Evolutionary conservation across 371 early-diverging fungal genomes (phyloP).

Genomic region (Circinella umbellata): DNA sequence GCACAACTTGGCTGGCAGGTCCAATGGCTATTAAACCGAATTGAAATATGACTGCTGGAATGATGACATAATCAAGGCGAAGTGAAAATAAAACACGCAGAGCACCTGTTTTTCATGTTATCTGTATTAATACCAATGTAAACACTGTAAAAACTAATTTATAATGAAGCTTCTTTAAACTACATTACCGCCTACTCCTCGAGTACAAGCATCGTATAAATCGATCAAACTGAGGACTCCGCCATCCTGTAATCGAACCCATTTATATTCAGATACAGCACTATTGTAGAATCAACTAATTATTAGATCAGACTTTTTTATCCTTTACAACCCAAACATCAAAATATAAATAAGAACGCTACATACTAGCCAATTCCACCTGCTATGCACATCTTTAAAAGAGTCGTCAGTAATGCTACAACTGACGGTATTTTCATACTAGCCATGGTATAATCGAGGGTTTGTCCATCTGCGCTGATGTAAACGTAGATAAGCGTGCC

Average conservation of each 20-base stretch:
- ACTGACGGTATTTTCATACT: slow-evolving; percentile 26
- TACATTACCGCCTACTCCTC: slow-evolving; percentile 30
- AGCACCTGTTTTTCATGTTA: slow-evolving; percentile 14
- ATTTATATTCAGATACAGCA: slow-evolving; percentile 37
- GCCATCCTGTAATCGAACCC: slow-evolving; percentile 31
- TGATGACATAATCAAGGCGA: slow-evolving; percentile 25
- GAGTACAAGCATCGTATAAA: slow-evolving; percentile 34
- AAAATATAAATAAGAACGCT: no score
- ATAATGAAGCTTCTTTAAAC: not conserved
- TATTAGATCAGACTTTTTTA: slow-evolving; percentile 1
- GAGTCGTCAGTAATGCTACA: slow-evolving; percentile 23
- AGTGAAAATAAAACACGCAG: slow-evolving; percentile 13
- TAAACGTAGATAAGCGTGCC: slow-evolving; percentile 18
- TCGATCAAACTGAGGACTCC: slow-evolving; percentile 26
- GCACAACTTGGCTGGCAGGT: slow-evolving; percentile 28
- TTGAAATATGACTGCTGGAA: slow-evolving; percentile 31
- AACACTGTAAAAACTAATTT: not conserved
- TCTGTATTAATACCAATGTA: no score
- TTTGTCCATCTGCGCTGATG: slow-evolving; percentile 22
- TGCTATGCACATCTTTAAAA: slow-evolving; percentile 23
- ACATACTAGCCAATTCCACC: slow-evolving; percentile 37
- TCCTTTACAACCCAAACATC: not conserved
- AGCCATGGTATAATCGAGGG: slow-evolving; percentile 23
- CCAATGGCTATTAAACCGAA: slow-evolving; percentile 28
- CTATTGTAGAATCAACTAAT: slow-evolving; percentile 9